Percentiles rank a stretch among this genome's conserved stretches.
phyloP scores from a whole-genome alignment of 2,329 filamentous ascomycete genomes.

The Zelopaecilomyces penicillatus region DNA sequence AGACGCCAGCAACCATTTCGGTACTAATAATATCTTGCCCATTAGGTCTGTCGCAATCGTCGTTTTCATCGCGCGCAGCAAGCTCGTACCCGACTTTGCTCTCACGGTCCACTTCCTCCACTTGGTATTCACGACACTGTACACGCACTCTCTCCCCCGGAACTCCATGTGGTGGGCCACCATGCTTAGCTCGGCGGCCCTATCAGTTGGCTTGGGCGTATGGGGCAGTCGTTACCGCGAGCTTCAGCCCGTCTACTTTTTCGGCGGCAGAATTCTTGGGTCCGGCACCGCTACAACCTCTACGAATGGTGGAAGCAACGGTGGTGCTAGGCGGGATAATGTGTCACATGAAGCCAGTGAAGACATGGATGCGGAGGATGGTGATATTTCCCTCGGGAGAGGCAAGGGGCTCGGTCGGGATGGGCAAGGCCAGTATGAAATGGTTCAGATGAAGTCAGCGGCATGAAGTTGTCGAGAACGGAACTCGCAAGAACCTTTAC shows the following conservation, averaged over 20 bases:
- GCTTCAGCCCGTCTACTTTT: constrained; percentile 80
- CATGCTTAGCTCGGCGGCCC: constrained; percentile 38
- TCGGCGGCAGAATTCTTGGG: constrained; percentile 43
- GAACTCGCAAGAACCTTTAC: no score
- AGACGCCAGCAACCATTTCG: not conserved
- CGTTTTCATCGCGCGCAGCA: constrained; percentile 75
- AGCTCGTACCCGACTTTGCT: constrained; percentile 91
- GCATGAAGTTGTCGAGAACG: constrained; percentile 1
- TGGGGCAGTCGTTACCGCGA: constrained; percentile 92
- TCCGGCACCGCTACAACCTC: constrained; percentile 14
- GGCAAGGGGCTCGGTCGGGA: constrained; percentile 46
- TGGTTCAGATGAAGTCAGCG: constrained; percentile 43
- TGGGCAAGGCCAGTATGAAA: constrained; percentile 55
- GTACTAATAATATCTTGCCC: constrained; percentile 6
- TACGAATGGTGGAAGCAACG: constrained; percentile 10
- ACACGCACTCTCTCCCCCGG: constrained; percentile 66
- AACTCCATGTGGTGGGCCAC: constrained; percentile 80
- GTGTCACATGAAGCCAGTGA: constrained; percentile 28
- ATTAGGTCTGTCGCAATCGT: constrained; percentile 73
- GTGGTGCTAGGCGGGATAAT: constrained; percentile 14
- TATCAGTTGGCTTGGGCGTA: constrained; percentile 57
- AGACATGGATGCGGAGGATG: constrained; percentile 25
- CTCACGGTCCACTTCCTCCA: constrained; percentile 81
- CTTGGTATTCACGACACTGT: constrained; percentile 67
- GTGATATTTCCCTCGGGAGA: constrained; percentile 39